phyloP scores from a whole-genome alignment of 73 alveolate species.

The Tetrahymena borealis region DNA sequence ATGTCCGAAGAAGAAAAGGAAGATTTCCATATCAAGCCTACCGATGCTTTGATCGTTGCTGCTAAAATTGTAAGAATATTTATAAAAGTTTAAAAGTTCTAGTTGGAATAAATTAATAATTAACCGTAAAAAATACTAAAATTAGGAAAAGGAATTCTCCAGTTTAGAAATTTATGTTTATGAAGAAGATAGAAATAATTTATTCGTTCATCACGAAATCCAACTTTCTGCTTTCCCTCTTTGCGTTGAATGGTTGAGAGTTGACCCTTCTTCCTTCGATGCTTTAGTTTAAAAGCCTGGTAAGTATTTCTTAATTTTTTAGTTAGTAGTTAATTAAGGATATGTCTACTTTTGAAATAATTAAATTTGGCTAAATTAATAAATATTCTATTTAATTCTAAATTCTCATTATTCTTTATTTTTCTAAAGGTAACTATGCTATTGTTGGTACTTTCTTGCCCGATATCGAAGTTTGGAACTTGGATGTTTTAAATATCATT shows the following conservation, averaged over 20 bases:
- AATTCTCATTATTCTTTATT: too few relatives aligned
- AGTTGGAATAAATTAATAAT: background rate
- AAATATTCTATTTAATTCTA: too few relatives aligned
- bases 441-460: conserved; percentile 93
- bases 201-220: conserved; percentile 96
- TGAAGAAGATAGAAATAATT: conserved; percentile 84
- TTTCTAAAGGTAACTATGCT: conserved; percentile 66
- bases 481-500: conserved; percentile 77
- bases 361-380: conserved; percentile 25
- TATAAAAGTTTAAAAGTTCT: background rate
- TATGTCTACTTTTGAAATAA: background rate
- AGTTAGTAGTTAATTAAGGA: too few relatives aligned
- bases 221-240: conserved; percentile 89
- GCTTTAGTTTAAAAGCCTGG: conserved; percentile 18
- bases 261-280: conserved; percentile 36
- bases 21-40: conserved; percentile 82
- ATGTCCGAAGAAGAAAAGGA: conserved; percentile 86
- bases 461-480: conserved; percentile 94
- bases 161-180: conserved; percentile 86
- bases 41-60: conserved; percentile 87
- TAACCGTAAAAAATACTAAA: background rate
- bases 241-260: conserved; percentile 87
- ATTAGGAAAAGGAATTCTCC: conserved; percentile 88
- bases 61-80: conserved; percentile 55
- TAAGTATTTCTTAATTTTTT: too few relatives aligned